phyloP scores from a whole-genome alignment of 805 yeast species.

The Starmera pachycereana region DNA sequence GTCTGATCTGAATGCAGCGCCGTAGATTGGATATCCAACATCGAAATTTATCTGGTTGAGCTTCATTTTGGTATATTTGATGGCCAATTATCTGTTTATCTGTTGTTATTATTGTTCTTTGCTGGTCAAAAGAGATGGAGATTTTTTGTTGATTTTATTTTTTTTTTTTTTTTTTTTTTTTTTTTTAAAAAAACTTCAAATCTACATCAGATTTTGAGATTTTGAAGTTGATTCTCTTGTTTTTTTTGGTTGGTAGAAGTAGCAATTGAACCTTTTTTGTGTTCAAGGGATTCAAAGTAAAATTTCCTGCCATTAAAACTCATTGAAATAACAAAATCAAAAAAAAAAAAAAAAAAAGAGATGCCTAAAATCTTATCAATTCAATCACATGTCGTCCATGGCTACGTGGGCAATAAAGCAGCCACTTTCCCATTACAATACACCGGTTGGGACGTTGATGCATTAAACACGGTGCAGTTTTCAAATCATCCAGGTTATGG shows the following conservation, averaged over 20 bases:
- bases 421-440: constrained; percentile 83
- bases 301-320: too few relatives aligned
- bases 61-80: not conserved
- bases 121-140: too few relatives aligned
- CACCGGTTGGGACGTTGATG: constrained; percentile 89
- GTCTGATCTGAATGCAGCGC: constrained; percentile 58
- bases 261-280: too few relatives aligned
- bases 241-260: too few relatives aligned
- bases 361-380: constrained; percentile 35
- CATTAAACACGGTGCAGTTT: constrained; percentile 76
- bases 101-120: too few relatives aligned
- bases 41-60: constrained; percentile 4
- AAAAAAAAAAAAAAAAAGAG: not conserved
- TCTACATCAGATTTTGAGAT: too few relatives aligned
- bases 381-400: constrained; percentile 91
- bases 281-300: too few relatives aligned
- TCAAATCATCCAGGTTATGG: constrained; percentile 93
- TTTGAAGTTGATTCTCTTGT: too few relatives aligned
- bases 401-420: constrained; percentile 90
- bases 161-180: too few relatives aligned
- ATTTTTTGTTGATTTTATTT: too few relatives aligned
- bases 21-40: constrained; percentile 69
- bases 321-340: not conserved
- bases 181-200: too few relatives aligned
- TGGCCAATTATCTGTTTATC: too few relatives aligned